Conservation (phyloP, 768 basidiomycete genomes). For the Pulveroboletus frians region DNA sequence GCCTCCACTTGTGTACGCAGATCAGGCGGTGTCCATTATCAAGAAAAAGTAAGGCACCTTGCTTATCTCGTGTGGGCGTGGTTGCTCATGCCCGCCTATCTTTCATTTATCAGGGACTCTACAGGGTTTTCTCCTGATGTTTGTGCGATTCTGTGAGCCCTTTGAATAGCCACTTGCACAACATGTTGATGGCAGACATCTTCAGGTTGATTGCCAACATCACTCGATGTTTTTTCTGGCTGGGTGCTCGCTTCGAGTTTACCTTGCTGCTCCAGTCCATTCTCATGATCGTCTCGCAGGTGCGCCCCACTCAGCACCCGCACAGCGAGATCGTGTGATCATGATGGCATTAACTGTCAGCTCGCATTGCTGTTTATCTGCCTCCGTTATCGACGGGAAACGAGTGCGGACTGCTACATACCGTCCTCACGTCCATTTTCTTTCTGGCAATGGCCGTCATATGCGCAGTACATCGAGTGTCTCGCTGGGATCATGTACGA, state of each 20-base stretch:
- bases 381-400: constrained; percentile 59
- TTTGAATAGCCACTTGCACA: background rate
- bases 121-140: constrained; percentile 85
- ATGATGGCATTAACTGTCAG: constrained; percentile 35
- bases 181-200: constrained; percentile 9
- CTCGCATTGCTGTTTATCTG: constrained; percentile 79
- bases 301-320: constrained; percentile 27
- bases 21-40: constrained; percentile 78
- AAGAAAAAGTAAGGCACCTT: constrained; percentile 53
- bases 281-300: constrained; percentile 82
- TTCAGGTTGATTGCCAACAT: constrained; percentile 76
- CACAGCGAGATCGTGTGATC: constrained; percentile 17
- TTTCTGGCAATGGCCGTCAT: constrained; percentile 84
- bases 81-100: constrained; percentile 3
- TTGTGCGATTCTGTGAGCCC: constrained; percentile 70
- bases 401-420: constrained; percentile 54
- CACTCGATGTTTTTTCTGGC: constrained; percentile 87
- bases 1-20: constrained; percentile 79
- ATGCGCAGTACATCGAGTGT: constrained; percentile 78
- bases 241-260: constrained; percentile 73
- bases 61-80: background rate
- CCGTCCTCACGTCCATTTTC: constrained; percentile 60
- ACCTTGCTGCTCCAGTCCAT: constrained; percentile 77
- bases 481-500: constrained; percentile 70
- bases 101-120: constrained; percentile 51